Base-by-base conservation (phyloP, 352 stramenopile genomes). In the Globisporangium irregulare region DNA sequence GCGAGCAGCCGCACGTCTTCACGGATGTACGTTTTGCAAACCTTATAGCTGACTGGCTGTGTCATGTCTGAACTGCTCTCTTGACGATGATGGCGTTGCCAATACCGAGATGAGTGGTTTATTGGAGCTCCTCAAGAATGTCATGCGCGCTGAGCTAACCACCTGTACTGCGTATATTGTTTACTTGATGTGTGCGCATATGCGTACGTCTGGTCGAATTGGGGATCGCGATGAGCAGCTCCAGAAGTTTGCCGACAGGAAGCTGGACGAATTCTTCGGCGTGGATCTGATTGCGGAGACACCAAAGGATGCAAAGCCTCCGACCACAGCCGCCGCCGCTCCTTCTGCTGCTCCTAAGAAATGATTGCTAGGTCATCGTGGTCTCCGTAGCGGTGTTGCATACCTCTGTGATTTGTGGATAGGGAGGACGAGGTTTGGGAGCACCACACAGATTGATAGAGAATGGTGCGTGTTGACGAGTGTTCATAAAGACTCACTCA, bases 191-290 rank as follows among this genome's bases (percentile, higher is more conserved):
- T 41, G 6, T 66, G n/a, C 24, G 29, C 12, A 43, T 29, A 4
- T 50, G 24, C 14, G 1, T 4, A 20, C 29, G 8, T 27, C 18
- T 60, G 29, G 7, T 4, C 7, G 29, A 43, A 59, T 59, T 32
- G 32, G 43, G 29, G 8, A 29, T 61, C 32, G 18, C 6, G 18
- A 4, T 27, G 58, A 24, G 22, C 58, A 91, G 82, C 62, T 94
- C 55, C 89, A 96, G 67, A 72, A 76, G 68, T 96, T 85, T 73
- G 85, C 89, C 1, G 85, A 96, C 62, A 80, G 81, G 66, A 90
- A 94, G 55, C 72, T 95, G 56, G 89, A 96, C 78, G 84, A 89
- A 57, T 96, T 96, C 72, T 96, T 96, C 67, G 87, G 88, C 48
- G 89, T 96, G 38, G 81, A 94, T 29, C 75, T 78, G 22, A 87